A percentile compares a stretch with the other conserved stretches of the same genome.
These are phyloP conservation scores for Cordyceps cicadae DNA, from an alignment of 2,329 filamentous ascomycete species.

Conservation along the genomic window DNA sequence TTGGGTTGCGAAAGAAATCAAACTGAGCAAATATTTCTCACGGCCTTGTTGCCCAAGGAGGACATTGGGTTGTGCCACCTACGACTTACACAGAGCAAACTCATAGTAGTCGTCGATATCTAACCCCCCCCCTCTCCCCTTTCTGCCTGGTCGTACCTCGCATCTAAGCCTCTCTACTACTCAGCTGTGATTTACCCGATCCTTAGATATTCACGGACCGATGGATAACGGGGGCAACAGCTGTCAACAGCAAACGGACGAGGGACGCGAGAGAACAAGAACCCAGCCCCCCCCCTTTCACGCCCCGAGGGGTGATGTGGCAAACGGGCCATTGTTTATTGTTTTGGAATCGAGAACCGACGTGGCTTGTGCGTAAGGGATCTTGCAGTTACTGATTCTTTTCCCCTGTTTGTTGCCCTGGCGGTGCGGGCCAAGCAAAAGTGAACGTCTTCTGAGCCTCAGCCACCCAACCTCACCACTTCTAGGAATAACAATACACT, in stretches of 20 bases:
- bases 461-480: not conserved
- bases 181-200: not conserved
- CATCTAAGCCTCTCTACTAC: not conserved
- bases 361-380: constrained; percentile 4
- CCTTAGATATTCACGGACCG: too few relatives aligned
- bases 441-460: not conserved
- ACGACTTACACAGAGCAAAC: not conserved
- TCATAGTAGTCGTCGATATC: not conserved
- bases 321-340: constrained; percentile 6
- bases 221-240: too few relatives aligned
- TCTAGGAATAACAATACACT: not conserved
- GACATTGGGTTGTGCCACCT: too few relatives aligned
- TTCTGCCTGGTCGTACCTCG: not conserved
- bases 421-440: not conserved
- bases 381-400: not conserved
- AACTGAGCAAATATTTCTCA: too few relatives aligned
- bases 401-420: not conserved
- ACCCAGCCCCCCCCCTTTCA: too few relatives aligned
- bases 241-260: not conserved
- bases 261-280: not conserved
- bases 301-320: too few relatives aligned
- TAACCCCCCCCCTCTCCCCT: not conserved
- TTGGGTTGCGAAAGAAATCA: too few relatives aligned
- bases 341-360: not conserved
- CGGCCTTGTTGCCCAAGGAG: too few relatives aligned